Evolutionary conservation across 495 filamentous ascomycete species (phyloP).

Genomic region (Aspergillus haitiensis): DNA sequence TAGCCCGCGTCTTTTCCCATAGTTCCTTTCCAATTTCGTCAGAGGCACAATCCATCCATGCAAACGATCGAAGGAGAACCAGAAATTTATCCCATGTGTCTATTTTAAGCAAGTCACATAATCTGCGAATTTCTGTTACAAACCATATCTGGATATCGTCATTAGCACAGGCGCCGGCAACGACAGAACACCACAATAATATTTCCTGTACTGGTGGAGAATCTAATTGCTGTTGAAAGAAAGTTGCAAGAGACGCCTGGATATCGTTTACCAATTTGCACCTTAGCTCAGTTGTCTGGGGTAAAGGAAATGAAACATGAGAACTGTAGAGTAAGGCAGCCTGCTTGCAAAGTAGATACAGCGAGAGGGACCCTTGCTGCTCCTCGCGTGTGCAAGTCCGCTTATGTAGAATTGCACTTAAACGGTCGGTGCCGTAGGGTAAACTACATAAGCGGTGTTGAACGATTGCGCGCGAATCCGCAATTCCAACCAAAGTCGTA

Average conservation of each 20-base stretch:
- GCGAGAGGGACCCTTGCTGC: background rate
- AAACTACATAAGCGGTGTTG: background rate
- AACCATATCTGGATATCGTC: no score
- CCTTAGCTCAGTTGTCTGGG: background rate
- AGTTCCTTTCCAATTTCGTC: background rate
- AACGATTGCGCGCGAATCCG: background rate
- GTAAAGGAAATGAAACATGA: background rate
- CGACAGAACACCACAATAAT: background rate
- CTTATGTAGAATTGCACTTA: background rate
- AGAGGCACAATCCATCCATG: slow-evolving; percentile 2
- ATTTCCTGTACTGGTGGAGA: background rate
- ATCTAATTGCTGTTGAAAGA: background rate
- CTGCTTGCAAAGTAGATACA: background rate
- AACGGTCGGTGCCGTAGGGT: background rate
- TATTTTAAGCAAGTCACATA: no score
- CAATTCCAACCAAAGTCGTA: background rate
- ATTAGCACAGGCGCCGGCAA: background rate
- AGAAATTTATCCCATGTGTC: background rate
- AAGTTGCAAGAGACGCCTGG: background rate
- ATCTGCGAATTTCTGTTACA: no score
- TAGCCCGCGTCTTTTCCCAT: background rate
- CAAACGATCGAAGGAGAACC: background rate
- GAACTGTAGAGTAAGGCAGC: background rate
- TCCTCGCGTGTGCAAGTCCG: background rate
- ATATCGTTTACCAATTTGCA: background rate